A percentile compares a stretch with the other conserved stretches of the same genome.
These are phyloP conservation scores for Plectosphaerella plurivora DNA, from an alignment of 2,329 filamentous ascomycete genomes.

Conservation along the genomic window DNA sequence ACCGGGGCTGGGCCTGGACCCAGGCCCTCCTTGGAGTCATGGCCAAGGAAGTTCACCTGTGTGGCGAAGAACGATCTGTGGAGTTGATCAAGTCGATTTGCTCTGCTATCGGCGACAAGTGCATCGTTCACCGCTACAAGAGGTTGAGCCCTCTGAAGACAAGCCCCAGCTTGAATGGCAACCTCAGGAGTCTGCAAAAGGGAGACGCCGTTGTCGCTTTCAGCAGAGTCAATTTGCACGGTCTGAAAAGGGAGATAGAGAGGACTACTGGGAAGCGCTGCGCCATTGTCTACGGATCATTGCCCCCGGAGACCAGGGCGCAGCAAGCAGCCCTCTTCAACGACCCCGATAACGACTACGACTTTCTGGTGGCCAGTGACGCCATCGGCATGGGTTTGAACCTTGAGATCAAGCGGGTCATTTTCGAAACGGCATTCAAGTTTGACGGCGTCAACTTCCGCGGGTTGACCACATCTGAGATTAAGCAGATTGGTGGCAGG, in stretches of 20 bases:
- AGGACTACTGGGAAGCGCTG: constrained; percentile 70
- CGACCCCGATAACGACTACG: constrained; percentile 91
- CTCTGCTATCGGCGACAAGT: constrained; percentile 73
- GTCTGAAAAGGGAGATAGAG: constrained; percentile 75
- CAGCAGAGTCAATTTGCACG: constrained; percentile 75
- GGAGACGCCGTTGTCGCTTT: constrained; percentile 91
- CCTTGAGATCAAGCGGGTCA: constrained; percentile 81
- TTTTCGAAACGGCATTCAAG: constrained; percentile 78
- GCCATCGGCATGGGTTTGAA: constrained; percentile 98
- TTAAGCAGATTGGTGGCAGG: constrained; percentile 93
- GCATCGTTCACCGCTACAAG: constrained; percentile 77
- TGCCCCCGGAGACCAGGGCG: constrained; percentile 89
- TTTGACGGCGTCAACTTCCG: constrained; percentile 56
- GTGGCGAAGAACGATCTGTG: constrained; percentile 81
- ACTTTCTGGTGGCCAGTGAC: constrained; percentile 89
- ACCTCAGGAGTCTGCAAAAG: constrained; percentile 67
- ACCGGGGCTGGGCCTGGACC: constrained; percentile 93
- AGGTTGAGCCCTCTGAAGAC: constrained; percentile 74
- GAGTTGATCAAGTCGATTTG: constrained; percentile 74
- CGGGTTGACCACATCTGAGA: constrained; percentile 65
- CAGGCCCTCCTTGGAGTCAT: constrained; percentile 81
- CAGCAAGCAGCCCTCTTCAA: constrained; percentile 93
- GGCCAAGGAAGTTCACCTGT: constrained; percentile 87
- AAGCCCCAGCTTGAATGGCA: constrained; percentile 54
- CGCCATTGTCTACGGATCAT: constrained; percentile 86